These are phyloP conservation scores for Clarkia xantiana DNA, from an alignment of 345 rosid genomes.

Conservation along the genomic window DNA sequence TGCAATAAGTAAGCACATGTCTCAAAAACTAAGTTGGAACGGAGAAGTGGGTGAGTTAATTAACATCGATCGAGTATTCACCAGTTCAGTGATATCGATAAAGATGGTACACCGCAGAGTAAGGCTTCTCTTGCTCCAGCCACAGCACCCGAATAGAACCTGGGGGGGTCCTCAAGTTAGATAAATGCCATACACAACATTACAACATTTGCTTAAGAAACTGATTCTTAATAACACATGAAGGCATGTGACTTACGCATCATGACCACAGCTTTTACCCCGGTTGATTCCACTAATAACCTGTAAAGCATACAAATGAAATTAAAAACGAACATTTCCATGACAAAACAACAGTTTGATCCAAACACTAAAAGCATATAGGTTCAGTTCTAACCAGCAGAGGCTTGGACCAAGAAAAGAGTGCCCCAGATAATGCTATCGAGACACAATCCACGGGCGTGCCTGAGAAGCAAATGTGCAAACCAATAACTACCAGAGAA, in stretches of 20 bases:
- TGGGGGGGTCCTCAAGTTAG: slow-evolving; percentile 27
- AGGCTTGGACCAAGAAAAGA: slow-evolving; percentile 93
- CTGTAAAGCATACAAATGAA: slow-evolving; percentile 25
- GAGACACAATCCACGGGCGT: slow-evolving; percentile 98
- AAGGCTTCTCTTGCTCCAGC: slow-evolving; percentile 97
- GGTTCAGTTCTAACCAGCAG: slow-evolving; percentile 48
- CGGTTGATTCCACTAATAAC: slow-evolving; percentile 86
- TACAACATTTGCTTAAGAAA: too few relatives aligned
- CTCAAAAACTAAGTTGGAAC: background rate
- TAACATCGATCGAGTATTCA: slow-evolving; percentile 12
- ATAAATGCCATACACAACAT: background rate
- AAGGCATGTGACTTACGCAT: slow-evolving; percentile 34
- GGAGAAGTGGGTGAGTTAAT: background rate
- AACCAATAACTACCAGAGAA: background rate
- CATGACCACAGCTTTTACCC: slow-evolving; percentile 88
- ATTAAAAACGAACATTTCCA: slow-evolving; percentile 8
- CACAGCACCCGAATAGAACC: slow-evolving; percentile 82
- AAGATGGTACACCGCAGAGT: slow-evolving; percentile 70
- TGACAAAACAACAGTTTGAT: slow-evolving; percentile 1
- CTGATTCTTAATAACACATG: too few relatives aligned
- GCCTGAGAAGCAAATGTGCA: slow-evolving; percentile 31
- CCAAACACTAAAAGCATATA: slow-evolving; percentile 6
- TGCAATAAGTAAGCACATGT: slow-evolving; percentile 11
- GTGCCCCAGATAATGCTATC: slow-evolving; percentile 82
- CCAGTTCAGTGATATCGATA: slow-evolving; percentile 93